These are phyloP conservation scores for Vanrija humicola DNA, from an alignment of 1,284 basidiomycete species.

Conservation along the genomic window DNA sequence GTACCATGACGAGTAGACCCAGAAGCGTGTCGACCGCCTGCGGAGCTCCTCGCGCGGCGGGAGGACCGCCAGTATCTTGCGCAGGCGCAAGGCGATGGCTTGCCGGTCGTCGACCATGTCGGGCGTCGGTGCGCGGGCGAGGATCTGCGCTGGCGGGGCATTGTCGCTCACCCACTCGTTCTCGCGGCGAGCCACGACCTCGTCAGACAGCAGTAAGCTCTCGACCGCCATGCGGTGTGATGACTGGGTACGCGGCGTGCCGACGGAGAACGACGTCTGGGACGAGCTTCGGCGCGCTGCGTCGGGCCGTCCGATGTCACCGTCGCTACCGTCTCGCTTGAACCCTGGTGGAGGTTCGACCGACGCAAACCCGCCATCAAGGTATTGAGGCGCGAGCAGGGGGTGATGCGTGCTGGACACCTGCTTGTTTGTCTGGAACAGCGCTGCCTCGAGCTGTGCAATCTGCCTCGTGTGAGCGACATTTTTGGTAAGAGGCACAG, in stretches of 20 bases:
- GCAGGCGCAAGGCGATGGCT: conserved; percentile 26
- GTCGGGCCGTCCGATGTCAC: neutral
- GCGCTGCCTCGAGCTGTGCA: conserved; percentile 39
- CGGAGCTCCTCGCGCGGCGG: conserved; percentile 31
- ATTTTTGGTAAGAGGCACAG: no score
- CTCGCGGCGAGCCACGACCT: conserved; percentile 30
- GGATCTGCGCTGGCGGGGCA: conserved; percentile 38
- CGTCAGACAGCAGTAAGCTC: conserved; percentile 30
- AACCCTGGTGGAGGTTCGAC: neutral
- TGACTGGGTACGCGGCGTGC: conserved; percentile 14
- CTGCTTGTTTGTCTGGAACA: conserved; percentile 30
- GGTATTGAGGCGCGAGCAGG: conserved; percentile 34
- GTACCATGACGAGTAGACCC: conserved; percentile 34
- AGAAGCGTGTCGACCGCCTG: conserved; percentile 27
- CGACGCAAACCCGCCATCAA: conserved; percentile 37
- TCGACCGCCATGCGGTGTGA: conserved; percentile 29
- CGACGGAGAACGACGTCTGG: conserved; percentile 1
- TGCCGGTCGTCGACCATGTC: conserved; percentile 21
- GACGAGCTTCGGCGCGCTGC: neutral
- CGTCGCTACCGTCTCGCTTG: no score
- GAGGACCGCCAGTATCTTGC: conserved; percentile 27
- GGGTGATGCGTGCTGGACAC: conserved; percentile 22
- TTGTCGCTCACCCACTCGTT: conserved; percentile 42
- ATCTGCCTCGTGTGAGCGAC: conserved; percentile 17
- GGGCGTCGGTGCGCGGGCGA: conserved; percentile 12